Percentiles rank a stretch among this genome's conserved stretches.
These are phyloP conservation scores for Cicer pinnatifidum DNA, from an alignment of 306 rosid species.

Conservation along the genomic window DNA sequence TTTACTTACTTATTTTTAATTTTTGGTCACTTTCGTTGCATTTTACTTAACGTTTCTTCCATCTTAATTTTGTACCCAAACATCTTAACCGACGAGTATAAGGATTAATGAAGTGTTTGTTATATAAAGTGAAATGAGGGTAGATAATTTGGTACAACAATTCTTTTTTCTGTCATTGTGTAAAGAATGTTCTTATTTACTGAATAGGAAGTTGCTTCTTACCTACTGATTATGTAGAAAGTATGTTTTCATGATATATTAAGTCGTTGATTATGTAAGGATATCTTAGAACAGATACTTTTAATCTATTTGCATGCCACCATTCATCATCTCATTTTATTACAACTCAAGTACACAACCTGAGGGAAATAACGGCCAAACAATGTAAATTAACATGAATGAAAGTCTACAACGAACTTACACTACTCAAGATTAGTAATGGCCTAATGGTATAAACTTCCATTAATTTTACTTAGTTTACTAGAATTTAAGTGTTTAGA, in stretches of 20 bases:
- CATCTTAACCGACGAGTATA: neutral
- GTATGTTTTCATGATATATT: neutral
- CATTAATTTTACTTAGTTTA: too few species aligned
- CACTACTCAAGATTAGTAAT: too few species aligned
- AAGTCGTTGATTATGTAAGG: neutral
- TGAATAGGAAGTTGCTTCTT: neutral
- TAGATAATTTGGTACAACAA: neutral
- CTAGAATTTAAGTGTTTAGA: neutral
- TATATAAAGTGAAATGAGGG: neutral
- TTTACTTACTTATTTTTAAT: neutral
- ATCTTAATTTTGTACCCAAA: neutral
- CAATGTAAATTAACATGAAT: neutral
- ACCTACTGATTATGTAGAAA: neutral
- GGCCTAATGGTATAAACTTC: too few species aligned
- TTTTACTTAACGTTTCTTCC: neutral
- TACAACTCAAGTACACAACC: neutral
- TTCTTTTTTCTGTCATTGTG: neutral
- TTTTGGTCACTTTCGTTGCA: neutral
- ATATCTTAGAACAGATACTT: neutral
- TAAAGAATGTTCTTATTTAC: neutral
- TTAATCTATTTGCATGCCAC: neutral
- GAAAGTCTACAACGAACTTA: too few species aligned
- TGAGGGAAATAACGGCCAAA: neutral
- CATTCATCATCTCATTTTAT: neutral
- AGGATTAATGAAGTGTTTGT: neutral